Percentiles rank a stretch among this genome's conserved stretches.
Evolutionary conservation across 768 basidiomycete genomes (phyloP).

Genomic region (Mycena venus): DNA sequence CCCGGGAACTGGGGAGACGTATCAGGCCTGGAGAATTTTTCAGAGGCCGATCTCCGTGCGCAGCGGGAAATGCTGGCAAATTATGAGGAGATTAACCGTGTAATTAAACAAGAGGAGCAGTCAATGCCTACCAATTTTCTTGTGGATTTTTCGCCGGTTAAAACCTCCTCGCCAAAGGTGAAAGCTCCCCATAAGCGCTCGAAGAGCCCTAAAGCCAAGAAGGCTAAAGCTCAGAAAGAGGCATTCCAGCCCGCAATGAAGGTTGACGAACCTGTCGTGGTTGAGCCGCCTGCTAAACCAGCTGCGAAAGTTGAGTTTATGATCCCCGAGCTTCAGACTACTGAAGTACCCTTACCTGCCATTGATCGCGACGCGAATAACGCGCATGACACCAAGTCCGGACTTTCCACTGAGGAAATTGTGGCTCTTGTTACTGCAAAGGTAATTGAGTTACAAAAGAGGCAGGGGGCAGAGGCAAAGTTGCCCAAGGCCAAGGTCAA

Average conservation of each 20-base stretch:
- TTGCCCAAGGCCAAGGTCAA: background rate
- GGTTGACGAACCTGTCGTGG: too few species aligned
- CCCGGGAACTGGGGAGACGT: constrained; percentile 18
- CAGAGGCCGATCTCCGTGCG: background rate
- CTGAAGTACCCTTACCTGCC: background rate
- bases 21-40: background rate
- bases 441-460: background rate
- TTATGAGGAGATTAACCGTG: constrained; percentile 2
- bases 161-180: too few species aligned
- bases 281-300: too few species aligned
- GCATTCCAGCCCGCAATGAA: too few species aligned
- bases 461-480: background rate
- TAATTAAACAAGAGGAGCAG: background rate
- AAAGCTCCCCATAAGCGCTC: too few species aligned
- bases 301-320: too few species aligned
- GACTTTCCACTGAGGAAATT: too few species aligned
- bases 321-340: too few species aligned
- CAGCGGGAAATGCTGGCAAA: background rate
- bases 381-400: background rate
- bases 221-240: too few species aligned
- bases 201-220: too few species aligned
- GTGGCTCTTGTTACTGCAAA: background rate
- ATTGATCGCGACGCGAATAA: background rate
- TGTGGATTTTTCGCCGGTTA: background rate
- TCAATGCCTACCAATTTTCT: background rate